Conservation (phyloP, 441 rosid species). For the Macaranga tanarius region DNA sequence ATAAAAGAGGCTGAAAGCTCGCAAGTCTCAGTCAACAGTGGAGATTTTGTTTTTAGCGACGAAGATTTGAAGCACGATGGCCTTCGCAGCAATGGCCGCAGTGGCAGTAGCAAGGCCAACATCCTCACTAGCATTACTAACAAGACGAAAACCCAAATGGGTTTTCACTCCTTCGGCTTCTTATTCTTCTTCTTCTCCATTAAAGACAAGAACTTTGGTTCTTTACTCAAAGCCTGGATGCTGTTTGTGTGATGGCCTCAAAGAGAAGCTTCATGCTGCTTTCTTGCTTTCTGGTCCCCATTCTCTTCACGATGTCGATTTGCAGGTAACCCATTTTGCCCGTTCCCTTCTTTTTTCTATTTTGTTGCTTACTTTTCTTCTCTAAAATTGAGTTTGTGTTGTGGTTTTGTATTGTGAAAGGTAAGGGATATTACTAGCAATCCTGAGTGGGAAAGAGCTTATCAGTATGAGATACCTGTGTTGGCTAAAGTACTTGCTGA, state of each 20-base stretch:
- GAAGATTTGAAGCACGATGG: conserved; percentile 13
- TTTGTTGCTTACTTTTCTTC: background rate
- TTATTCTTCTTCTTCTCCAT: conserved; percentile 28
- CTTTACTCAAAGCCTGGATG: conserved; percentile 88
- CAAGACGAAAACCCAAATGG: conserved; percentile 33
- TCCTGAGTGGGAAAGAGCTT: conserved; percentile 82
- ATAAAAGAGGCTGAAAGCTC: background rate
- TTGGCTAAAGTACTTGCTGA: conserved; percentile 64
- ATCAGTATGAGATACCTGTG: conserved; percentile 82
- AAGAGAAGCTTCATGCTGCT: conserved; percentile 80
- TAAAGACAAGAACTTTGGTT: conserved; percentile 48
- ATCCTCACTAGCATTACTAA: conserved; percentile 25
- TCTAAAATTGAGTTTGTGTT: background rate
- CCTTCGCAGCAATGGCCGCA: conserved; percentile 19
- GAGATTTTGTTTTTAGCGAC: background rate
- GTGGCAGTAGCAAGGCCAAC: conserved; percentile 30
- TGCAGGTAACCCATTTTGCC: conserved; percentile 44
- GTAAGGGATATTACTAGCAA: conserved; percentile 75
- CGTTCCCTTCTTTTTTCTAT: background rate
- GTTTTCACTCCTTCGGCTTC: conserved; percentile 30
- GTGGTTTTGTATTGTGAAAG: conserved; percentile 21
- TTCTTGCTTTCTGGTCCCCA: conserved; percentile 62
- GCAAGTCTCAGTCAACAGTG: background rate
- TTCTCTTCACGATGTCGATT: conserved; percentile 62
- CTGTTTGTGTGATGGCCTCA: conserved; percentile 93